phyloP scores from a whole-genome alignment of 352 stramenopile genomes.

The Pythium utonaiense region DNA sequence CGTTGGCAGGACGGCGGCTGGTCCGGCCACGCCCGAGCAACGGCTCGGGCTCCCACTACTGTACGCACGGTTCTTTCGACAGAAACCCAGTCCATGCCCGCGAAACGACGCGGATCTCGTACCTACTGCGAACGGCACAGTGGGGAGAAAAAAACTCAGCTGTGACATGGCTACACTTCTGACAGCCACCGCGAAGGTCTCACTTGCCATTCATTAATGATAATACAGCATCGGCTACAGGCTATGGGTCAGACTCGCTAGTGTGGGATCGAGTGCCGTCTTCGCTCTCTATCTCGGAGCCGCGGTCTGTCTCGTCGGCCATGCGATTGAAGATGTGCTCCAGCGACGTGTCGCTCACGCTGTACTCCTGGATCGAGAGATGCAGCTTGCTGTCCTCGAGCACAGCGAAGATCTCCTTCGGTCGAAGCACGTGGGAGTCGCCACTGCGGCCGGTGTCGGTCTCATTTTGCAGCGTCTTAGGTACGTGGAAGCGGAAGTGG shows the following conservation, averaged over 20 bases:
- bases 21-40: not conserved
- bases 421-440: not conserved
- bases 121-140: not conserved
- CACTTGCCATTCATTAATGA: too few relatives aligned
- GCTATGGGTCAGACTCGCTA: not conserved
- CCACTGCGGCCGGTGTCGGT: not conserved
- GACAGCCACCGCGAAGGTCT: not conserved
- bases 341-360: constrained; percentile 86
- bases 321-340: constrained; percentile 94
- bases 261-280: not conserved
- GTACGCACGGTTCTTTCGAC: constrained; percentile 6
- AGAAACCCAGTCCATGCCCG: not conserved
- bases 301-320: constrained; percentile 31
- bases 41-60: too few relatives aligned
- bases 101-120: not conserved
- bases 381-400: constrained; percentile 66
- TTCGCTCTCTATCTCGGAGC: not conserved
- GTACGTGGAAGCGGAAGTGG: constrained; percentile 28
- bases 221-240: too few relatives aligned
- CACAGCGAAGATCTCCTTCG: constrained; percentile 57
- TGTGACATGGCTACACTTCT: constrained; percentile 13
- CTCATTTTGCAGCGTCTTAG: constrained; percentile 13
- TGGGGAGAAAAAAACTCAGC: not conserved
- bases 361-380: constrained; percentile 82
- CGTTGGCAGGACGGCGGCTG: not conserved